Evolutionary conservation across 1,284 basidiomycete species (phyloP).

Genomic region (Boletellus dicymbophilus): DNA sequence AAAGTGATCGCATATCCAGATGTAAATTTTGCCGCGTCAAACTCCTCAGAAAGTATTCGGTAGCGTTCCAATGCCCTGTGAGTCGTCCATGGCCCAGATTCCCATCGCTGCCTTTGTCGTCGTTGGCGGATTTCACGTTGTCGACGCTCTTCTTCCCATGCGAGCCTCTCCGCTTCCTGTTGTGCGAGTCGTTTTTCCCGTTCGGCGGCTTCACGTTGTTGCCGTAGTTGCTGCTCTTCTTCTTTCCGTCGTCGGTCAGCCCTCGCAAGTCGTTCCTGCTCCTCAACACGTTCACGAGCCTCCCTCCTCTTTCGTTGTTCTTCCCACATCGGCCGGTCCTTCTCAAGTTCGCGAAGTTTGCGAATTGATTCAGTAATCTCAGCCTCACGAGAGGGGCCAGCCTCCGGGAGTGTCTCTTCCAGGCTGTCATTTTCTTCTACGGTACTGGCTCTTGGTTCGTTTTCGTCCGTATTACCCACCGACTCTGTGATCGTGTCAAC

Average conservation of each 20-base stretch:
- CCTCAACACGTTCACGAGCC: constrained; percentile 46
- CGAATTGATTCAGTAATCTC: constrained; percentile 65
- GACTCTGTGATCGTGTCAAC: constrained; percentile 21
- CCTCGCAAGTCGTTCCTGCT: constrained; percentile 38
- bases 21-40: constrained; percentile 61
- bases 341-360: constrained; percentile 69
- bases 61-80: constrained; percentile 68
- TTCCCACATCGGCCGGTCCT: constrained; percentile 64
- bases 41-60: constrained; percentile 54
- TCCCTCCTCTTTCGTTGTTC: constrained; percentile 48
- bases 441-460: constrained; percentile 16
- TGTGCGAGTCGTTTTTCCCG: constrained; percentile 27
- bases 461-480: constrained; percentile 41
- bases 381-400: constrained; percentile 41
- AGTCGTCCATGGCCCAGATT: constrained; percentile 57
- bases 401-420: constrained; percentile 18
- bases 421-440: constrained; percentile 5
- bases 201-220: constrained; percentile 35
- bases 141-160: constrained; percentile 35
- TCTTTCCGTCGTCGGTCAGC: constrained; percentile 39
- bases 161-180: constrained; percentile 31
- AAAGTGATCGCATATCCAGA: constrained; percentile 51
- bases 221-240: constrained; percentile 35
- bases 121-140: constrained; percentile 44
- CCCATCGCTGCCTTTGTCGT: constrained; percentile 49